Evolutionary conservation across 1,139 yeast genomes (phyloP), one percentile per base, ranked within the genome.

Genomic region (Kurtzmaniella quercitrusa): DNA sequence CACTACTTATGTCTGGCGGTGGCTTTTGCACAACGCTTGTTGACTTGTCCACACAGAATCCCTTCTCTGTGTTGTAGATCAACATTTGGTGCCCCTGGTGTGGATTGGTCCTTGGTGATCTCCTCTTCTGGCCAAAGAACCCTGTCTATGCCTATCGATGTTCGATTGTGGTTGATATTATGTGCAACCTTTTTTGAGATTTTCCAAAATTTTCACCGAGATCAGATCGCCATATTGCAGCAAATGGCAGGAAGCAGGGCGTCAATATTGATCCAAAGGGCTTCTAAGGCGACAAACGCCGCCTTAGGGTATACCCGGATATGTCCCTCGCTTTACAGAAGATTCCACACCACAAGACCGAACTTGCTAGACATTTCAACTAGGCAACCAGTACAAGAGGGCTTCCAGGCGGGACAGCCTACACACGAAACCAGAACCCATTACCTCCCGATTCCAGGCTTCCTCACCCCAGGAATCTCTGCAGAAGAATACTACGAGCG

Each of bases 381-480:
- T 17, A 51, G 69, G 41, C 57, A 65, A 8, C 16, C 50, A 14
- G 51, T 59, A 6, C 44, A 41, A 3, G 44, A 54, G 2, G 57
- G 68, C 1, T 61, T 70, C 46, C 59, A 63, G 27, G 68, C 89
- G 2, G 98, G 98, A 1, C 98, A 93, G 62, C 94, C 98, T 0
- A 70, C 88, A 8, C 79, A 75, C 56, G 97, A 89, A 57, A 90
- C 96, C 0, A 73, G 96, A 46, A 94, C 96, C 0, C 77, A 73
- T 48, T 81, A 82, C 51, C 62, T 86, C 42, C 70, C 94, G 7
- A 72, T 70, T 33, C 71, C 82, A 0, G 97, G 97, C 1, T 86
- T 87, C 52, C 59, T 94, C 29, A 91, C 98, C 0, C 94, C 95
- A 0, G 95, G 96, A 0, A 90, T 93, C 37, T 67, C 86, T 2